Evolutionary conservation across 495 filamentous ascomycete species (phyloP).

Genomic region (Neurospora africana): DNA sequence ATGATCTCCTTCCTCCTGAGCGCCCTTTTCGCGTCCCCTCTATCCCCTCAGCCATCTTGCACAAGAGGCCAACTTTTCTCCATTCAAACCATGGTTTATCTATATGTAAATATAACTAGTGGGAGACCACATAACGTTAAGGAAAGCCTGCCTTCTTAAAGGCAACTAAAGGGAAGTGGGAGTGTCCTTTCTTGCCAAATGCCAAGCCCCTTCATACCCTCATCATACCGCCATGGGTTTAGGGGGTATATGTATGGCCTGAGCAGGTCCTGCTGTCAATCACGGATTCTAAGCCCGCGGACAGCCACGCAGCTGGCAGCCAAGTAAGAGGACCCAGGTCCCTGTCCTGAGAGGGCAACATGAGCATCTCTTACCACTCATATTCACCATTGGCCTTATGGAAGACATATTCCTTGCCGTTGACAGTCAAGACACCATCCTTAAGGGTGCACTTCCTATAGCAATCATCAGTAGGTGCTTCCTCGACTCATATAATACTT

Average conservation of each 20-base stretch:
- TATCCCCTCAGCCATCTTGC: background rate
- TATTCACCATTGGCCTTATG: constrained; percentile 95
- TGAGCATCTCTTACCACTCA: constrained; percentile 60
- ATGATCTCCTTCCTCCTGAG: background rate
- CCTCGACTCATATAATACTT: background rate
- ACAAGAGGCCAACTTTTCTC: background rate
- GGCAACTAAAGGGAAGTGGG: background rate
- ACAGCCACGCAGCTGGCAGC: too few relatives aligned
- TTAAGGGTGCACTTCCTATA: constrained; percentile 87
- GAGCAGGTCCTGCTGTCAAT: too few relatives aligned
- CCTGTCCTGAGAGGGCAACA: too few relatives aligned
- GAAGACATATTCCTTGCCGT: constrained; percentile 92
- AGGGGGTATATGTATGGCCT: too few relatives aligned
- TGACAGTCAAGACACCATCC: constrained; percentile 87
- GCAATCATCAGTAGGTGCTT: background rate
- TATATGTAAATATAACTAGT: background rate
- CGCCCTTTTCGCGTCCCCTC: background rate
- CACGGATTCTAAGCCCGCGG: too few relatives aligned
- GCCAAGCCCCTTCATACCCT: too few relatives aligned
- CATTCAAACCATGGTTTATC: background rate
- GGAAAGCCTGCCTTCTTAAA: background rate
- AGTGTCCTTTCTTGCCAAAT: background rate
- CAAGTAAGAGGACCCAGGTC: too few relatives aligned
- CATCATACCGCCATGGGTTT: too few relatives aligned
- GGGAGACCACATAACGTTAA: background rate